These are phyloP conservation scores for Scutellaria minor DNA, from an alignment of 257 asterid species.

Conservation along the genomic window DNA sequence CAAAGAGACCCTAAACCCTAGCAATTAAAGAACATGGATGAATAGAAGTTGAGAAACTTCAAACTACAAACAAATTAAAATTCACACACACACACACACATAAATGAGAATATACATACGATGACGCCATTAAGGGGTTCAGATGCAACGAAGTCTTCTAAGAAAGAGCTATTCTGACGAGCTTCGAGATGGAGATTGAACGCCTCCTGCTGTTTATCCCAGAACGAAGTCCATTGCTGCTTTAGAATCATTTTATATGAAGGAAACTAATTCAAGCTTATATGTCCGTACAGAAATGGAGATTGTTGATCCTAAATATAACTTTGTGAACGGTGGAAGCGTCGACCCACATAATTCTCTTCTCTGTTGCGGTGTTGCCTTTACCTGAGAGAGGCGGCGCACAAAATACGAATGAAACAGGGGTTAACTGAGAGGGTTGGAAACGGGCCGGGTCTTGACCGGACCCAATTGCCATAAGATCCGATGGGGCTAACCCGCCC, in stretches of 20 bases:
- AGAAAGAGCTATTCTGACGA: conserved; percentile 1
- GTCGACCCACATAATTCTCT: neutral
- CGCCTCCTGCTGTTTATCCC: conserved; percentile 13
- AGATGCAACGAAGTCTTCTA: conserved; percentile 13
- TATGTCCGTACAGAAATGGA: neutral
- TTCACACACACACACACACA: too few relatives aligned
- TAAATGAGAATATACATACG: neutral
- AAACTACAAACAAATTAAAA: neutral
- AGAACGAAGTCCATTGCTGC: conserved; percentile 8
- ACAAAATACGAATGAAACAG: neutral
- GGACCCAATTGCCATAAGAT: too few relatives aligned
- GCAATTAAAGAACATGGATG: neutral
- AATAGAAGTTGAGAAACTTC: neutral
- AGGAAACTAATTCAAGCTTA: neutral
- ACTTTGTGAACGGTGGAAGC: neutral
- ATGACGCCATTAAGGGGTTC: conserved; percentile 15
- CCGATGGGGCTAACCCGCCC: too few relatives aligned
- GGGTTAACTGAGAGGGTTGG: neutral
- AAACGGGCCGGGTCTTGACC: neutral
- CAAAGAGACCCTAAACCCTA: too few relatives aligned
- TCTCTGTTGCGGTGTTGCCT: neutral
- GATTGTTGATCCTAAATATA: neutral
- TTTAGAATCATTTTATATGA: neutral
- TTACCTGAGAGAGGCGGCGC: neutral
- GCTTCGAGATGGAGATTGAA: conserved; percentile 7